These are phyloP conservation scores for Lasiosphaeris hirsuta DNA, from an alignment of 495 filamentous ascomycete genomes.

Conservation along the genomic window DNA sequence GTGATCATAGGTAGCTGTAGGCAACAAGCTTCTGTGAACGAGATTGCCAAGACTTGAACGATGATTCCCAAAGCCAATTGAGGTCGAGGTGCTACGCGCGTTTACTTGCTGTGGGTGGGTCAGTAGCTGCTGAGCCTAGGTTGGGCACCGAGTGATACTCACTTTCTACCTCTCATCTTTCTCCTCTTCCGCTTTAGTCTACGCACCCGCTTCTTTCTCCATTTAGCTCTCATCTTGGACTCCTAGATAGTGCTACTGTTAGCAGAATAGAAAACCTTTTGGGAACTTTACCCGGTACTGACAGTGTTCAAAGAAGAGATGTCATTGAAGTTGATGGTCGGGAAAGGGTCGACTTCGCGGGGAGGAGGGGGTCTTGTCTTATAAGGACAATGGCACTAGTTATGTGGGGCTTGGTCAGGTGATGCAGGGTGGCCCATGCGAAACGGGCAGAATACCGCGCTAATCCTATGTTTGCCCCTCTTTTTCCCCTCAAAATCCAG, in stretches of 20 bases:
- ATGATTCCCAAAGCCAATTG: slow-evolving; percentile 26
- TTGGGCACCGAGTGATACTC: slow-evolving; percentile 38
- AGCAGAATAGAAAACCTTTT: neutral
- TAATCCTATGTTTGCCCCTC: too few relatives aligned
- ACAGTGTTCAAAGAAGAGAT: slow-evolving; percentile 7
- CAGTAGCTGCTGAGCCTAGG: slow-evolving; percentile 23
- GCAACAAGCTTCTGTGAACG: slow-evolving; percentile 22
- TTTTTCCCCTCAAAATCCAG: too few relatives aligned
- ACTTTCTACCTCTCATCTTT: slow-evolving; percentile 96
- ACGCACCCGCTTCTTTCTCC: slow-evolving; percentile 98
- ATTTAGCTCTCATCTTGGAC: slow-evolving; percentile 94
- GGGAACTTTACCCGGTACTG: neutral
- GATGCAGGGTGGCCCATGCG: too few relatives aligned
- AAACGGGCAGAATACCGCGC: too few relatives aligned
- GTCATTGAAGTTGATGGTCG: slow-evolving; percentile 22
- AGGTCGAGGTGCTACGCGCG: slow-evolving; percentile 39
- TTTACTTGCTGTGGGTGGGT: slow-evolving; percentile 65
- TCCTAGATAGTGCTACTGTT: slow-evolving; percentile 13
- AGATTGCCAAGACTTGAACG: slow-evolving; percentile 16
- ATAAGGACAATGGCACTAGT: too few relatives aligned
- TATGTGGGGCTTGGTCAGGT: too few relatives aligned
- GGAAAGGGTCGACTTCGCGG: slow-evolving; percentile 20
- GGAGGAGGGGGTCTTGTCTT: too few relatives aligned
- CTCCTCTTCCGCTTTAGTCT: slow-evolving; percentile 98
- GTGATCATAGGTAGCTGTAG: slow-evolving; percentile 18